Conservation (phyloP, 2,329 filamentous ascomycete genomes). For the Aspergillus bombycis region DNA sequence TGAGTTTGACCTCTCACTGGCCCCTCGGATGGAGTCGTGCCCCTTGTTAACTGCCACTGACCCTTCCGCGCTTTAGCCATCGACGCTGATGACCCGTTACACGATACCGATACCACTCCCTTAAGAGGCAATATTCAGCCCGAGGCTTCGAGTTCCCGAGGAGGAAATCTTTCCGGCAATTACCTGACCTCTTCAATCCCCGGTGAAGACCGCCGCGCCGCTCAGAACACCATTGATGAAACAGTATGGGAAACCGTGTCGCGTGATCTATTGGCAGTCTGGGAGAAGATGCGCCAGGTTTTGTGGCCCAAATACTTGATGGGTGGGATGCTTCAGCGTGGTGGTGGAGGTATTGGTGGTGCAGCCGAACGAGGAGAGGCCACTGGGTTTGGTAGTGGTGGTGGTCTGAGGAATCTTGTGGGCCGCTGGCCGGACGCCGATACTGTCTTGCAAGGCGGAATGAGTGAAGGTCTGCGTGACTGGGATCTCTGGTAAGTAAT, state of each 20-base stretch:
- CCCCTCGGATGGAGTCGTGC: neutral
- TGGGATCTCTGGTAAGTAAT: conserved; percentile 83
- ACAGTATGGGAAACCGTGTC: conserved; percentile 96
- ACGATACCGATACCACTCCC: conserved; percentile 70
- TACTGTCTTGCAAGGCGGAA: conserved; percentile 66
- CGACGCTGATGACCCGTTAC: conserved; percentile 87
- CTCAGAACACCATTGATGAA: conserved; percentile 94
- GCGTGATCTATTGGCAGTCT: conserved; percentile 87
- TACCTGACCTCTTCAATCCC: conserved; percentile 88
- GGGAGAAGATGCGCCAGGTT: conserved; percentile 98
- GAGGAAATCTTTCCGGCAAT: conserved; percentile 69
- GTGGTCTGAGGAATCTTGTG: conserved; percentile 57
- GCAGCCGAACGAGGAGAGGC: conserved; percentile 62
- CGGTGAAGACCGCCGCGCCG: conserved; percentile 87
- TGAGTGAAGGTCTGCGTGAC: conserved; percentile 88
- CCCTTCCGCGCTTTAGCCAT: conserved; percentile 60
- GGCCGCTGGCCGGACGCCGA: conserved; percentile 71
- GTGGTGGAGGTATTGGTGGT: conserved; percentile 58
- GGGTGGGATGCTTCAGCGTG: conserved; percentile 62
- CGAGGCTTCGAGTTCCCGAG: conserved; percentile 49
- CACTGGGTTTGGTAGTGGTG: conserved; percentile 48
- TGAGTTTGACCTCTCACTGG: conserved; percentile 39
- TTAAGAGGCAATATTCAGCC: conserved; percentile 82
- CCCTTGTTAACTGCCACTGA: conserved; percentile 2
- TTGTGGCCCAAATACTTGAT: conserved; percentile 95